Evolutionary conservation across 1,284 basidiomycete species (phyloP).

Genomic region (Golubevia pallescens): DNA sequence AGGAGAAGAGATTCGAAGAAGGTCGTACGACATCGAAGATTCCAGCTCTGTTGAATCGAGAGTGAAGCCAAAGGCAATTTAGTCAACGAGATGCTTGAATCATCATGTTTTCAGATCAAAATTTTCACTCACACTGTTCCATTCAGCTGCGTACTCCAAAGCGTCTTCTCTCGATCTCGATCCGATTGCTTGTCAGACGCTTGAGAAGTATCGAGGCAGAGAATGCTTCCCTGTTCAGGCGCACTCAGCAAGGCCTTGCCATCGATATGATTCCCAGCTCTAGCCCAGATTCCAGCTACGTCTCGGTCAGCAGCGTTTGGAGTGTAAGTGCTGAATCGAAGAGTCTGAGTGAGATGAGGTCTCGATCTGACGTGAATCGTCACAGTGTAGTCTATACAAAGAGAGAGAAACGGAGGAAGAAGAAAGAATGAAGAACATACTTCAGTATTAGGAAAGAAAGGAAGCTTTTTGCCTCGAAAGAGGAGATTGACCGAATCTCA

Average conservation of each 20-base stretch:
- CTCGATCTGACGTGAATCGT: constrained; percentile 47
- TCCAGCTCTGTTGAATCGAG: constrained; percentile 27
- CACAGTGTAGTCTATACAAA: constrained; percentile 54
- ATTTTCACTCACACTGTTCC: no score
- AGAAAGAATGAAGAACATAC: not conserved
- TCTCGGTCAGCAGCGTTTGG: constrained; percentile 58
- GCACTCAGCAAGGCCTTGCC: constrained; percentile 39
- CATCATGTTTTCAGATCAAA: no score
- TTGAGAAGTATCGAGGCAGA: constrained; percentile 39
- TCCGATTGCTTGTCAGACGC: not conserved
- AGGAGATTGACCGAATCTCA: no score
- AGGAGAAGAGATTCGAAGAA: not conserved
- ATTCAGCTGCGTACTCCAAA: no score
- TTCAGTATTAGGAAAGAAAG: not conserved
- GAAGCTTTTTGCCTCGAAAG: not conserved
- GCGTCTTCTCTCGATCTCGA: no score
- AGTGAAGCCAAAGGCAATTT: no score
- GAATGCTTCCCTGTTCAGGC: constrained; percentile 49
- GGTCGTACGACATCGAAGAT: constrained; percentile 51
- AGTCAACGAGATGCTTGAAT: no score
- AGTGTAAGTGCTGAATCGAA: constrained; percentile 53
- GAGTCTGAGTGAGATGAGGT: constrained; percentile 46
- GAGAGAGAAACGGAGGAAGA: not conserved
- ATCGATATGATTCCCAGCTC: constrained; percentile 28
- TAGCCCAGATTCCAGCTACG: constrained; percentile 39